Evolutionary conservation across 73 alveolate genomes (phyloP).

Genomic region (Uronychia setigera): DNA sequence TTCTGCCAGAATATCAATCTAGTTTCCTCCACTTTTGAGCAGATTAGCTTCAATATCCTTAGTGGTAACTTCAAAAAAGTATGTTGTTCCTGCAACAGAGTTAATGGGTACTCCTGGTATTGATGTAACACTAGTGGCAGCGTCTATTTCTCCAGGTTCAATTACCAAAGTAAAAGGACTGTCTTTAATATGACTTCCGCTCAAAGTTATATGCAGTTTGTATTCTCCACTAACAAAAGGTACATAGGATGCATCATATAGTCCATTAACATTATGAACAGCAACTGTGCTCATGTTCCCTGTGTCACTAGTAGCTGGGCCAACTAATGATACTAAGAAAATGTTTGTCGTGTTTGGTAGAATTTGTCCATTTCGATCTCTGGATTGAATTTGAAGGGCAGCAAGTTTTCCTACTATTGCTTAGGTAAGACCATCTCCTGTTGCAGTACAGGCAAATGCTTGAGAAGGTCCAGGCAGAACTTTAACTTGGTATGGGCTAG

Average conservation of each 20-base stretch:
- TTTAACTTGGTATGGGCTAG: constrained; percentile 60
- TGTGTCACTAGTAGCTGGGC: constrained; percentile 28
- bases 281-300: constrained; percentile 40
- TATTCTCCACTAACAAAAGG: constrained; percentile 55
- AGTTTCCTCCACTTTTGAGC: constrained; percentile 16
- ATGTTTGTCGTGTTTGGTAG: constrained; percentile 41
- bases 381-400: constrained; percentile 29
- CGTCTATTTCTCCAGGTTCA: constrained; percentile 60
- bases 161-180: constrained; percentile 44
- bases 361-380: constrained; percentile 48
- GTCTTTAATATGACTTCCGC: constrained; percentile 44
- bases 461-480: constrained; percentile 61
- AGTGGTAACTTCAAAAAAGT: constrained; percentile 42
- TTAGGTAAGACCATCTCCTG: constrained; percentile 57
- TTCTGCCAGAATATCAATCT: constrained; percentile 23
- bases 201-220: constrained; percentile 50
- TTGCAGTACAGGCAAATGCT: constrained; percentile 41
- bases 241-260: constrained; percentile 48
- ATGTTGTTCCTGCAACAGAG: constrained; percentile 63
- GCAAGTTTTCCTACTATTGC: constrained; percentile 62
- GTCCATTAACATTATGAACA: constrained; percentile 39
- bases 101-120: too few relatives aligned
- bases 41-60: constrained; percentile 38
- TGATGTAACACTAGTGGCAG: constrained; percentile 14
- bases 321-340: constrained; percentile 37